These are phyloP conservation scores for Colletotrichum paranaense DNA, from an alignment of 2,329 filamentous ascomycete genomes.

Conservation along the genomic window DNA sequence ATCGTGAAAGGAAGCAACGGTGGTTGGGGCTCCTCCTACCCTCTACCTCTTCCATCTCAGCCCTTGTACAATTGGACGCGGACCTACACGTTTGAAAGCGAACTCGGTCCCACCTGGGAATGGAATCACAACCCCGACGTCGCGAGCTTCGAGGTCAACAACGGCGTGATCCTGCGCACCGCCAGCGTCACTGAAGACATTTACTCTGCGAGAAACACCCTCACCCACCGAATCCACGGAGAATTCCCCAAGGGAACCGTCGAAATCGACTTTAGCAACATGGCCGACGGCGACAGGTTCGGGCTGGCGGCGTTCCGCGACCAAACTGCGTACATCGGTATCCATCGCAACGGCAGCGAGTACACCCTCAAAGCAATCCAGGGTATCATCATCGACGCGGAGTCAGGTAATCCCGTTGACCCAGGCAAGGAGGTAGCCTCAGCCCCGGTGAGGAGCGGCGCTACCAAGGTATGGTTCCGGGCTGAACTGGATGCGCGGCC, in stretches of 20 bases:
- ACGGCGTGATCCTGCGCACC: slow-evolving; percentile 59
- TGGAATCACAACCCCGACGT: slow-evolving; percentile 73
- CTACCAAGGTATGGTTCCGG: slow-evolving; percentile 39
- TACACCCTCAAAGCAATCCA: slow-evolving; percentile 48
- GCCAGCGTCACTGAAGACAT: slow-evolving; percentile 64
- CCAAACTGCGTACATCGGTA: slow-evolving; percentile 62
- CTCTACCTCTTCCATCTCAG: slow-evolving; percentile 43
- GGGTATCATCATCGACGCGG: slow-evolving; percentile 51
- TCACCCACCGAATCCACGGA: slow-evolving; percentile 59
- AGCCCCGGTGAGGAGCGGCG: slow-evolving; percentile 29
- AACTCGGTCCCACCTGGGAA: slow-evolving; percentile 62
- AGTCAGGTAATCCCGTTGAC: slow-evolving; percentile 36
- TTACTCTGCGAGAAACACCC: slow-evolving; percentile 57
- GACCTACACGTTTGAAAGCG: slow-evolving; percentile 55
- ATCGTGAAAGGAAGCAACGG: slow-evolving; percentile 54
- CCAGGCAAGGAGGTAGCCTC: slow-evolving; percentile 39
- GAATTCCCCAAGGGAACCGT: slow-evolving; percentile 60
- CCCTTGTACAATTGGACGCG: slow-evolving; percentile 44
- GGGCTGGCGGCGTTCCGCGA: slow-evolving; percentile 67
- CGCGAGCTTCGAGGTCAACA: slow-evolving; percentile 54
- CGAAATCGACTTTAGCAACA: slow-evolving; percentile 57
- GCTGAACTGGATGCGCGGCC: slow-evolving; percentile 41
- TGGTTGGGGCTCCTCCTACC: slow-evolving; percentile 60
- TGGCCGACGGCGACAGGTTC: slow-evolving; percentile 62
- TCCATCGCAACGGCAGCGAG: slow-evolving; percentile 50